These are phyloP conservation scores for Fallopia convolvulus DNA, from an alignment of 148 eudicot species.

Conservation along the genomic window DNA sequence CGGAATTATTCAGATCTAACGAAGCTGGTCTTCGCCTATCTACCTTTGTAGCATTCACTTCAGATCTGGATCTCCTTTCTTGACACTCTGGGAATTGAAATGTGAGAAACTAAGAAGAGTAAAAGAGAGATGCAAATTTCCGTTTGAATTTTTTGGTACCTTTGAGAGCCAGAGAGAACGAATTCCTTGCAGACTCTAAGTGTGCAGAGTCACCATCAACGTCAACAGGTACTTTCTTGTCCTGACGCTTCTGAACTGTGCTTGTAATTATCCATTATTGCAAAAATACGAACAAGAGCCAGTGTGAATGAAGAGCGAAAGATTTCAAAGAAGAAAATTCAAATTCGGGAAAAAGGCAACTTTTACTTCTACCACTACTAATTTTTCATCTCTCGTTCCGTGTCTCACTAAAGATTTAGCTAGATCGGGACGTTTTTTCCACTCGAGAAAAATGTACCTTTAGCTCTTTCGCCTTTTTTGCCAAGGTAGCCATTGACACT, in stretches of 20 bases:
- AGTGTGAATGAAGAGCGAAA: not conserved
- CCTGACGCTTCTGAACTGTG: conserved; percentile 39
- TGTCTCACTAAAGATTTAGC: not conserved
- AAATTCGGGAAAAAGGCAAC: conserved; percentile 9
- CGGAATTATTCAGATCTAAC: conserved; percentile 54
- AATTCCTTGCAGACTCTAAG: conserved; percentile 67
- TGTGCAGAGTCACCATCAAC: conserved; percentile 25
- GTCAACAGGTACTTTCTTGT: conserved; percentile 20
- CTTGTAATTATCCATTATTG: conserved; percentile 2
- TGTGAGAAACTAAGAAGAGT: not conserved
- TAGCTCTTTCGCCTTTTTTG: conserved; percentile 56
- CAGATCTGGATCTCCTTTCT: conserved; percentile 69
- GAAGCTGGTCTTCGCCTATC: conserved; percentile 65
- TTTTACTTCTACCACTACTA: not conserved
- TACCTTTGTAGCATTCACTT: conserved; percentile 33
- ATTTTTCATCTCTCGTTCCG: not conserved
- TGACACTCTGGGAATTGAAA: conserved; percentile 55
- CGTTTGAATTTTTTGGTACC: conserved; percentile 28
- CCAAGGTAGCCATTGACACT: conserved; percentile 13
- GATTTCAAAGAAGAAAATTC: not conserved
- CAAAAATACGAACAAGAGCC: conserved; percentile 8
- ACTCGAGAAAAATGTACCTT: conserved; percentile 40
- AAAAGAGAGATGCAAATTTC: not conserved
- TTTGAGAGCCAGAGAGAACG: conserved; percentile 74
- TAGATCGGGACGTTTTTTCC: not conserved